Conservation (phyloP, 768 basidiomycete genomes). For the Lentinula sp. region DNA sequence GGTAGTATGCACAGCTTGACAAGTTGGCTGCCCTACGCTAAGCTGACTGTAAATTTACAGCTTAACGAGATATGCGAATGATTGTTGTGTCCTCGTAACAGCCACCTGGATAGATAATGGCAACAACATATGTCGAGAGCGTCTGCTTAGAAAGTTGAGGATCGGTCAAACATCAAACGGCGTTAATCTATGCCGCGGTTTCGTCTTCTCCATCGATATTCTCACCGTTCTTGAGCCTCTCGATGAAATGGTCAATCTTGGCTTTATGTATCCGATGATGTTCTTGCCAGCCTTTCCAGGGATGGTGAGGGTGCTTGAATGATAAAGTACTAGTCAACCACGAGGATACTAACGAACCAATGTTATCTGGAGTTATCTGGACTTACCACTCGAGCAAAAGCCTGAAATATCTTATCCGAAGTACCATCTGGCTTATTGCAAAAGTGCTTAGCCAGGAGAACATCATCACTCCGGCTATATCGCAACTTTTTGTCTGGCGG, state of each 20-base stretch:
- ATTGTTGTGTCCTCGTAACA: too few relatives aligned
- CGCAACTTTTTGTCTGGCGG: slow-evolving; percentile 87
- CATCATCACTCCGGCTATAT: slow-evolving; percentile 75
- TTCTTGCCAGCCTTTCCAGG: slow-evolving; percentile 94
- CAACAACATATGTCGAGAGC: background rate
- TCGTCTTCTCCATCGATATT: slow-evolving; percentile 25
- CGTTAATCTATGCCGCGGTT: background rate
- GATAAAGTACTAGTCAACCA: background rate
- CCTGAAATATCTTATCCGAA: slow-evolving; percentile 79
- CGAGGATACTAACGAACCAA: background rate
- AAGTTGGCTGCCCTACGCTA: too few relatives aligned
- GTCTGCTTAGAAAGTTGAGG: background rate
- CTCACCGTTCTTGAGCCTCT: slow-evolving; percentile 54
- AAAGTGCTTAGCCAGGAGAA: slow-evolving; percentile 74
- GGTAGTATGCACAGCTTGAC: too few relatives aligned
- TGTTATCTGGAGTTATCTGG: background rate
- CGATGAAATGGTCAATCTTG: slow-evolving; percentile 78
- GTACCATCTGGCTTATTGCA: slow-evolving; percentile 70
- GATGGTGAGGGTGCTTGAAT: slow-evolving; percentile 75
- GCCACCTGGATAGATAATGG: too few relatives aligned
- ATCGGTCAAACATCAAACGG: background rate
- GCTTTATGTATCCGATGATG: slow-evolving; percentile 85
- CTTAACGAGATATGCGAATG: too few relatives aligned
- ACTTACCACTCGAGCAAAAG: slow-evolving; percentile 65
- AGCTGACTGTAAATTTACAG: too few relatives aligned